Base-by-base conservation (phyloP, 352 stramenopile genomes). In the Blastocystis sp. region DNA sequence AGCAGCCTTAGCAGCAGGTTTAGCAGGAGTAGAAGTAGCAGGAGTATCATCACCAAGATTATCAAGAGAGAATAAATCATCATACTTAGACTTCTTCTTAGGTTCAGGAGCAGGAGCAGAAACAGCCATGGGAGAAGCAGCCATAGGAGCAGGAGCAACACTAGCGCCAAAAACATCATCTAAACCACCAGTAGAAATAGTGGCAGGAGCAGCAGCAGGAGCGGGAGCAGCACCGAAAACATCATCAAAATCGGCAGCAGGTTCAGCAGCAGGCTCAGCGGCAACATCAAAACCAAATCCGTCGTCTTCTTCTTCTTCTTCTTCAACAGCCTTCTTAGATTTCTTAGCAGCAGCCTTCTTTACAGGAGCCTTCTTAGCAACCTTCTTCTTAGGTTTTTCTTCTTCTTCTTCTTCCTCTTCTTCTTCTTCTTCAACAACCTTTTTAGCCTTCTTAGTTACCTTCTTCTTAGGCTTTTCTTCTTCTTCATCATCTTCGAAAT, bases 401-500 rank as follows among this genome's bases (percentile, higher is more conserved):
- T 49, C 42, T 4, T 49, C 42, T n/a, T 49, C 42, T 25, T 37
- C 33, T 25, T 49, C 42, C 7, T 49, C 42, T 25, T 46, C n/a
- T 39, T 58, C 31, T 28, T 27, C 31, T 5, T 55, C 48, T 4
- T 54, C 31, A 10, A 9, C 25, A 27, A 23, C 48, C 25, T 58
- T 39, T 40, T 56, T 35, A 46, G 41, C 11, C 13, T 19, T 9
- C 23, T 6, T 35, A 10, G 43, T 11, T 31, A 42, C 40, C 0
- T 43, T 55, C n/a, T 43, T 55, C 4, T 34, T 34, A 13, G 34
- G 24, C 16, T 52, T 42, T 11, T 58, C 47, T 21, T 56, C 24
- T 10, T 58, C 47, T 7, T 58, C 47, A 19, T 58, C 47, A 7
- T 58, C 47, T n/a, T 43, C 30, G 34, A 58, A 58, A 28, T 37